Evolutionary conservation across 345 rosid species (phyloP).

Genomic region (Dipteronia dyeriana): DNA sequence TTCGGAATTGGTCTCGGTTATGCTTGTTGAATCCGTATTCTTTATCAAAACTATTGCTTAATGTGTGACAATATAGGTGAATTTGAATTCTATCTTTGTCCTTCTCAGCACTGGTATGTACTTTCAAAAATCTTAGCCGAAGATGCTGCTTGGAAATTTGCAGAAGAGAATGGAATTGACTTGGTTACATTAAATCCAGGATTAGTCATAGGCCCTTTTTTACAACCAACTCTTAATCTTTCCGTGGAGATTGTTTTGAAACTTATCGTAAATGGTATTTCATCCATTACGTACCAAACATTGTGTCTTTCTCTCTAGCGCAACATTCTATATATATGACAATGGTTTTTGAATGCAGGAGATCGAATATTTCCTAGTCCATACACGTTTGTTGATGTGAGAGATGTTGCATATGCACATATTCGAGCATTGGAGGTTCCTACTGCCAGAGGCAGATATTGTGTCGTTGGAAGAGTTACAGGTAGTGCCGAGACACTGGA

Average conservation of each 20-base stretch:
- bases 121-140: constrained; percentile 49
- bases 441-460: constrained; percentile 46
- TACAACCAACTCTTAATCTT: constrained; percentile 45
- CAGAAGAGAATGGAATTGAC: constrained; percentile 42
- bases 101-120: constrained; percentile 39
- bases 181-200: constrained; percentile 50
- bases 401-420: constrained; percentile 60
- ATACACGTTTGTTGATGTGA: constrained; percentile 46
- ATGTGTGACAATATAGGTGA: background rate
- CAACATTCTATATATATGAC: background rate
- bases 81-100: background rate
- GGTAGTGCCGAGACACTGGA: constrained; percentile 12
- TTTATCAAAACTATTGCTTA: background rate
- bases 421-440: constrained; percentile 51
- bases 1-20: background rate
- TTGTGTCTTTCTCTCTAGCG: background rate
- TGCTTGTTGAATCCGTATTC: background rate
- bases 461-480: constrained; percentile 30
- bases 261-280: constrained; percentile 29
- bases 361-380: constrained; percentile 7
- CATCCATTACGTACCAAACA: too few species aligned
- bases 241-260: constrained; percentile 27
- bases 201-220: constrained; percentile 38
- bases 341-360: constrained; percentile 19
- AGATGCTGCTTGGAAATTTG: constrained; percentile 46